phyloP scores from a whole-genome alignment of 352 stramenopile species.

The Globisporangium nagaii region DNA sequence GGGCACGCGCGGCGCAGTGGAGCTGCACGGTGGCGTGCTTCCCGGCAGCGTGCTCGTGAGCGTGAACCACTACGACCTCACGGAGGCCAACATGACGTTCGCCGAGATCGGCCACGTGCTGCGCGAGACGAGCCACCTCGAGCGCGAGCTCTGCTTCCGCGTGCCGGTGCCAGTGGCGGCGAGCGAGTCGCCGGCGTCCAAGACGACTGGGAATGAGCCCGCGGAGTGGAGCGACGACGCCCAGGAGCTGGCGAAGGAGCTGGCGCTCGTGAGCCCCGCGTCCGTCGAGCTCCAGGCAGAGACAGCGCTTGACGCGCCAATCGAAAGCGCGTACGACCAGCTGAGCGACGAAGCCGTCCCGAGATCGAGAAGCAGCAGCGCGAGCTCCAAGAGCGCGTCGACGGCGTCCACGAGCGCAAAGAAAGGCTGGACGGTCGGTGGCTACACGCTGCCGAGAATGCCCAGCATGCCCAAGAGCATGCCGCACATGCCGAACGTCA shows the following conservation, averaged over 20 bases:
- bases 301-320: background rate
- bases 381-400: background rate
- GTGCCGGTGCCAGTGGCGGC: slow-evolving; percentile 19
- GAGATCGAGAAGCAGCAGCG: background rate
- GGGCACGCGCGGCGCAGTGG: slow-evolving; percentile 34
- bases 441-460: slow-evolving; percentile 9
- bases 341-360: background rate
- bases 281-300: slow-evolving; percentile 10
- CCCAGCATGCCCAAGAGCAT: background rate
- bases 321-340: slow-evolving; percentile 2
- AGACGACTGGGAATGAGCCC: background rate
- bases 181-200: background rate
- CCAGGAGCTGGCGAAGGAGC: background rate
- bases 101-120: slow-evolving; percentile 54
- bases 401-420: background rate
- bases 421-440: slow-evolving; percentile 10
- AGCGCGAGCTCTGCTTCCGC: slow-evolving; percentile 39
- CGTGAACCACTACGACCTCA: slow-evolving; percentile 62
- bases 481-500: slow-evolving; percentile 2
- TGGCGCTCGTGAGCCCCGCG: slow-evolving; percentile 7
- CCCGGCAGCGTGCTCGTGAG: slow-evolving; percentile 42
- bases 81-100: slow-evolving; percentile 33
- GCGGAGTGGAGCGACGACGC: slow-evolving; percentile 1
- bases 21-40: slow-evolving; percentile 32
- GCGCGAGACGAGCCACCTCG: slow-evolving; percentile 45